Evolutionary conservation across 495 filamentous ascomycete species (phyloP).

Genomic region (Trichoderma reesei): DNA sequence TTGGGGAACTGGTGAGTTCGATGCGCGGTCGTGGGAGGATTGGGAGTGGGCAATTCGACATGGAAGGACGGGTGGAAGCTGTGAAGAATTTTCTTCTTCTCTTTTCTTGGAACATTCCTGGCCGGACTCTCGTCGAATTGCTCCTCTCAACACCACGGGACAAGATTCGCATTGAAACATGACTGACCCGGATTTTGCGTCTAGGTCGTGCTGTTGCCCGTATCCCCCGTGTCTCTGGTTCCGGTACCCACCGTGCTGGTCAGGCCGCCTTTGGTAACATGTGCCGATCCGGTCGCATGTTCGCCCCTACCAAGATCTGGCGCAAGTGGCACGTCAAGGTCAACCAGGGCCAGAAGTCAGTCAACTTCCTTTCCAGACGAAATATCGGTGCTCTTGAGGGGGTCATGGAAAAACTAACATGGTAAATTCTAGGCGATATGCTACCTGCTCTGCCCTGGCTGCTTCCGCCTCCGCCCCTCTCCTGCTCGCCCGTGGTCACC

Average conservation of each 20-base stretch:
- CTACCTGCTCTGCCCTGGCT: slow-evolving; percentile 91
- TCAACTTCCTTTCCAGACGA: slow-evolving; percentile 10
- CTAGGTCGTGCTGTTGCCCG: slow-evolving; percentile 96
- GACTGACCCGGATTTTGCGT: slow-evolving; percentile 16
- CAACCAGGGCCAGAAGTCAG: slow-evolving; percentile 91
- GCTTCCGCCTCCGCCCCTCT: slow-evolving; percentile 91
- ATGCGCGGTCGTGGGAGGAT: slow-evolving; percentile 10
- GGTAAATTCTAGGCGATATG: slow-evolving; percentile 64
- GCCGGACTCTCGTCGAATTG: neutral
- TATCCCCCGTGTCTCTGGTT: slow-evolving; percentile 99
- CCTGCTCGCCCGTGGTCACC: slow-evolving; percentile 93
- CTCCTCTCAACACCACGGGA: neutral
- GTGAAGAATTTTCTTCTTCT: neutral
- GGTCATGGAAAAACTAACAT: slow-evolving; percentile 14
- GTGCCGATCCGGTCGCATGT: slow-evolving; percentile 99
- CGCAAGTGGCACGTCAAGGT: slow-evolving; percentile 99
- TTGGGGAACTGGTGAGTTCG: slow-evolving; percentile 94
- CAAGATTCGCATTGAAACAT: neutral
- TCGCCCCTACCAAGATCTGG: slow-evolving; percentile 99
- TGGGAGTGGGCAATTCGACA: neutral
- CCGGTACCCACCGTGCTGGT: slow-evolving; percentile 99
- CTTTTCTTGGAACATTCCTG: neutral
- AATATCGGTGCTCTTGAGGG: neutral
- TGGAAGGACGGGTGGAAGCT: neutral
- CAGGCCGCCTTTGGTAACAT: slow-evolving; percentile 99